Evolutionary conservation across 2,329 filamentous ascomycete species (phyloP).

Genomic region (Cordyceps tenuipes): DNA sequence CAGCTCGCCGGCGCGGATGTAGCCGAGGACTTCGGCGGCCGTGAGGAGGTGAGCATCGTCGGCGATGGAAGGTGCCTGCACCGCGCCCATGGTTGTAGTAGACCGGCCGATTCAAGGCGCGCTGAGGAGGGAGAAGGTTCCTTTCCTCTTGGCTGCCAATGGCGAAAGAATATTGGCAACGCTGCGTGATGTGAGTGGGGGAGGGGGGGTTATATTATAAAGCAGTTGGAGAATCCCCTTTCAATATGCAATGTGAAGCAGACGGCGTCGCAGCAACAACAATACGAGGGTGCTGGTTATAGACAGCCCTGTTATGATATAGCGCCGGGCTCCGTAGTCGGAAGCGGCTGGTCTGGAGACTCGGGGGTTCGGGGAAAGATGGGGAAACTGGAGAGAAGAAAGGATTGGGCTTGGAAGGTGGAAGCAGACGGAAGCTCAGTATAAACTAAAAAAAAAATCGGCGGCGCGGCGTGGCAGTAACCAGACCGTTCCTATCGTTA

Average conservation of each 20-base stretch:
- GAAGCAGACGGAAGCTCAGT: not conserved
- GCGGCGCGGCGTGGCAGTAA: not conserved
- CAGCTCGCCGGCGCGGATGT: constrained; percentile 31
- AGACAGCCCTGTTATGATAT: not conserved
- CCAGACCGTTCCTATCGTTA: not conserved
- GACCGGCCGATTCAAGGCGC: not conserved
- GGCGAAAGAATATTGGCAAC: not conserved
- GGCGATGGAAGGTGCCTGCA: constrained; percentile 10
- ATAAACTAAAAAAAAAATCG: not conserved
- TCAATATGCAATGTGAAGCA: not conserved
- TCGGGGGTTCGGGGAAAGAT: not conserved
- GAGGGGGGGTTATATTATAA: not conserved
- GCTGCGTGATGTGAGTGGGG: not conserved
- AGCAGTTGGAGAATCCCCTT: not conserved
- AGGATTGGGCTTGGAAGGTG: not conserved
- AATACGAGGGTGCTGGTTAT: not conserved
- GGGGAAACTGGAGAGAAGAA: not conserved
- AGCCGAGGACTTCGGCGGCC: constrained; percentile 30
- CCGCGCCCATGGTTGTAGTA: constrained; percentile 10
- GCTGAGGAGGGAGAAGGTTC: not conserved
- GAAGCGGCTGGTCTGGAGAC: not conserved
- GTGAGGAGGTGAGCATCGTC: constrained; percentile 19
- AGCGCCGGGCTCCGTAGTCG: not conserved
- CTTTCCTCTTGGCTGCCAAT: not conserved
- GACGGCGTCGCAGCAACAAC: not conserved